Base-by-base conservation (phyloP, 139 green algal genomes). In the Chlamydomonas sp. region DNA sequence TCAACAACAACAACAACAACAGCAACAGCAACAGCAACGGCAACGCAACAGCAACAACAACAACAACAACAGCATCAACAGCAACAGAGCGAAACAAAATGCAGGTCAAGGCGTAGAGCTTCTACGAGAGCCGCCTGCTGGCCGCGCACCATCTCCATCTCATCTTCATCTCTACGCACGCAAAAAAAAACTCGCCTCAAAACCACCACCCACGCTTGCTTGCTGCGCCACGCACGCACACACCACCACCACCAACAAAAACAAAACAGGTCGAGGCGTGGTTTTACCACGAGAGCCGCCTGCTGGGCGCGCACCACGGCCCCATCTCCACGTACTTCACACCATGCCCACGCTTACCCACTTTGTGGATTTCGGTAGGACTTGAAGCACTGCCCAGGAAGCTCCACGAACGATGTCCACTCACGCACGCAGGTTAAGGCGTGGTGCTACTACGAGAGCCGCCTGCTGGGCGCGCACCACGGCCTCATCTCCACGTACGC, bases 391-490 rank as follows among this genome's bases (percentile, higher is more conserved):
- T n/a, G n/a, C n/a, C n/a, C n/a, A n/a, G n/a, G n/a, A n/a, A n/a
- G n/a, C n/a, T n/a, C n/a, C n/a, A n/a, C n/a, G n/a, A n/a, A n/a
- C n/a, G 47, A 57, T 57, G 47, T 57, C 20, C 16, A 57, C 47
- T 57, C 47, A 50, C 10, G 39, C 10, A 50, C 39, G 28, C 77
- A 93, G 90, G 82, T 97, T 49, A 99, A 99, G 79, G 92, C 92
- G 0, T 99, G 94, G 94, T 96, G 90, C 81, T 98, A 96, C 75
- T 98, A 99, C 68, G 94, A 99, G 83, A 90, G 81, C 72, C 79
- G 92, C 2, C 70, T 98, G 63, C 75, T 99, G 57, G 94, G 94
- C 28, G 94, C 94, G 0, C 90, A 97, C 73, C 90, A 98, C 71
- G 90, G 88, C 20, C 85, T 99, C 29, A 85, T 99, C 38, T 95